Evolutionary conservation across 192 early-diverging fungal species (phyloP).

Genomic region (Linnemannia schmuckeri): DNA sequence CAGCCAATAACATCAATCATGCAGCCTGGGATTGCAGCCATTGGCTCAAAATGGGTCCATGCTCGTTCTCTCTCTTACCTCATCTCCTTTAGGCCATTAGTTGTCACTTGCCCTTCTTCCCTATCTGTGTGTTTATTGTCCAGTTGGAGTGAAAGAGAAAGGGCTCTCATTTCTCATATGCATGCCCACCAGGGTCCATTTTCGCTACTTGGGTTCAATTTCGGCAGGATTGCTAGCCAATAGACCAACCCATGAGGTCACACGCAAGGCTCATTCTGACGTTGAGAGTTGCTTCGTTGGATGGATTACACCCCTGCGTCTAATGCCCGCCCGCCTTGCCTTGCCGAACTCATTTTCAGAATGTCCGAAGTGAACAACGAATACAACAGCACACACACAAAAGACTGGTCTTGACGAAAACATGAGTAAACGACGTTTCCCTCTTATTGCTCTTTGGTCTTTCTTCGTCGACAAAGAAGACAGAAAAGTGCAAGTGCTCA

Average conservation of each 20-base stretch:
- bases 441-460: not conserved
- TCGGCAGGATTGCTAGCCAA: conserved; percentile 4
- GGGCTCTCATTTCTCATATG: not conserved
- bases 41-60: not conserved
- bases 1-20: not conserved
- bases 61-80: not conserved
- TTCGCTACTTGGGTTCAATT: not conserved
- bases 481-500: not conserved
- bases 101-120: not conserved
- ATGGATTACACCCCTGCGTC: not conserved
- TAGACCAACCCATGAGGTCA: not conserved
- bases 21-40: not conserved
- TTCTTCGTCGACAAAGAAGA: not conserved
- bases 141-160: too few species aligned
- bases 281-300: not conserved
- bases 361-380: not conserved
- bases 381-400: too few species aligned
- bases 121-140: too few species aligned
- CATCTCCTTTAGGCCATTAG: not conserved
- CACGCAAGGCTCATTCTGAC: not conserved
- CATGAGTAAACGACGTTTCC: not conserved
- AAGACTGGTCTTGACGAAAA: not conserved
- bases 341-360: not conserved
- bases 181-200: not conserved
- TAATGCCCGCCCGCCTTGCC: too few species aligned